Conservation (phyloP, 2,329 filamentous ascomycete genomes). For the Sporothrix globosa region DNA sequence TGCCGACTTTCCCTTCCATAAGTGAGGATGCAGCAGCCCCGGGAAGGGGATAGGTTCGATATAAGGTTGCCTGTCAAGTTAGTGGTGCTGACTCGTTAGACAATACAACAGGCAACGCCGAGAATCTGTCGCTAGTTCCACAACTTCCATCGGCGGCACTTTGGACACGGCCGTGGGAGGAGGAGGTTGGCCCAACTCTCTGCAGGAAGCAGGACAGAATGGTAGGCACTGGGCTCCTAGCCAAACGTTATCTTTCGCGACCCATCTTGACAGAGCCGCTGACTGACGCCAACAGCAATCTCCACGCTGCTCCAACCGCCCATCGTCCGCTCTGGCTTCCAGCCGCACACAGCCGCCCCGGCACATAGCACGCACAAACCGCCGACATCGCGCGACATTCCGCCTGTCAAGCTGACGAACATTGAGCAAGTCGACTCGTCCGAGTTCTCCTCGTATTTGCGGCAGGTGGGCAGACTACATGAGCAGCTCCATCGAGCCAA, state of each 20-base stretch:
- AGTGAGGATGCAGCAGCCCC: conserved; percentile 46
- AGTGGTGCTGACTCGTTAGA: neutral
- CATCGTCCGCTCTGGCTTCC: conserved; percentile 83
- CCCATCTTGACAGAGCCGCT: no score
- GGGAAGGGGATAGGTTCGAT: no score
- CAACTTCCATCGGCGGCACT: conserved; percentile 82
- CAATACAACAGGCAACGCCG: conserved; percentile 57
- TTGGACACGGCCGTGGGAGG: conserved; percentile 68
- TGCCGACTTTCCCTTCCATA: conserved; percentile 63
- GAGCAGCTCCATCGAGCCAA: conserved; percentile 86
- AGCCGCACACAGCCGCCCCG: conserved; percentile 74
- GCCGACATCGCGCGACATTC: conserved; percentile 86
- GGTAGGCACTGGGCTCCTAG: conserved; percentile 51
- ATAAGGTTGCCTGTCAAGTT: no score
- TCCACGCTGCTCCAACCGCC: conserved; percentile 90
- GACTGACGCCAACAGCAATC: conserved; percentile 63
- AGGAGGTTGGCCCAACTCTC: conserved; percentile 58
- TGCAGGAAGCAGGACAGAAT: conserved; percentile 79
- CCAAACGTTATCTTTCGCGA: neutral
- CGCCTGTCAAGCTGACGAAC: conserved; percentile 87
- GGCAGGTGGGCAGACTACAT: conserved; percentile 83
- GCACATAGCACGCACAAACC: conserved; percentile 74
- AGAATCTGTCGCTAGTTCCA: conserved; percentile 84
- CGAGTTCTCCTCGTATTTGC: conserved; percentile 81
- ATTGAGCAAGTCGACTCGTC: conserved; percentile 78